These are phyloP conservation scores for Aspergillus cristatus DNA, from an alignment of 495 filamentous ascomycete genomes.

Conservation along the genomic window DNA sequence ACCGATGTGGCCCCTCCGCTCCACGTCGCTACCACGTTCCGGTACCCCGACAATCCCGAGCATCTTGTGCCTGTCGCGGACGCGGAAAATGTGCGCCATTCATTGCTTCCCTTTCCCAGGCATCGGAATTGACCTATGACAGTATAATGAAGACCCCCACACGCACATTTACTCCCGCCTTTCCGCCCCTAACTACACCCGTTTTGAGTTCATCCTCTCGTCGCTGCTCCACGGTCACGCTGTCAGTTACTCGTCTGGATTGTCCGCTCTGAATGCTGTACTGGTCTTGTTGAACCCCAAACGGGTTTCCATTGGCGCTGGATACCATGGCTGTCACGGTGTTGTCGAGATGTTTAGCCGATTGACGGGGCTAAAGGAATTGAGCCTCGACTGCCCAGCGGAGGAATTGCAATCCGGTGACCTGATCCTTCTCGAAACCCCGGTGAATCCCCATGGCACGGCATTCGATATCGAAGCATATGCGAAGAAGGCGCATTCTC, in stretches of 20 bases:
- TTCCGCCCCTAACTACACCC: conserved; percentile 62
- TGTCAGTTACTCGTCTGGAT: conserved; percentile 74
- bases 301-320: conserved; percentile 65
- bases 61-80: conserved; percentile 42
- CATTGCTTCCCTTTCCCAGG: no score
- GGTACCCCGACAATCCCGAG: conserved; percentile 63
- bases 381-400: conserved; percentile 52
- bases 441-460: conserved; percentile 79
- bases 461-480: conserved; percentile 61
- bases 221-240: conserved; percentile 58
- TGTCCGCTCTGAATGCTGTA: conserved; percentile 78
- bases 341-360: conserved; percentile 62
- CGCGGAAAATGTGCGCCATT: conserved; percentile 21
- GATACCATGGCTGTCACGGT: conserved; percentile 91
- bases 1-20: conserved; percentile 76
- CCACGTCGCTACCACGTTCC: conserved; percentile 82
- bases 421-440: conserved; percentile 85
- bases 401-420: conserved; percentile 60
- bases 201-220: conserved; percentile 75
- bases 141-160: conserved; percentile 18
- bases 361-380: conserved; percentile 57
- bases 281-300: conserved; percentile 69
- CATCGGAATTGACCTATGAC: background rate
- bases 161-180: conserved; percentile 68
- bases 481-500: conserved; percentile 59